Evolutionary conservation across 768 basidiomycete species (phyloP), one percentile per base, ranked within the genome.

Genomic region (Lactarius evosmus): DNA sequence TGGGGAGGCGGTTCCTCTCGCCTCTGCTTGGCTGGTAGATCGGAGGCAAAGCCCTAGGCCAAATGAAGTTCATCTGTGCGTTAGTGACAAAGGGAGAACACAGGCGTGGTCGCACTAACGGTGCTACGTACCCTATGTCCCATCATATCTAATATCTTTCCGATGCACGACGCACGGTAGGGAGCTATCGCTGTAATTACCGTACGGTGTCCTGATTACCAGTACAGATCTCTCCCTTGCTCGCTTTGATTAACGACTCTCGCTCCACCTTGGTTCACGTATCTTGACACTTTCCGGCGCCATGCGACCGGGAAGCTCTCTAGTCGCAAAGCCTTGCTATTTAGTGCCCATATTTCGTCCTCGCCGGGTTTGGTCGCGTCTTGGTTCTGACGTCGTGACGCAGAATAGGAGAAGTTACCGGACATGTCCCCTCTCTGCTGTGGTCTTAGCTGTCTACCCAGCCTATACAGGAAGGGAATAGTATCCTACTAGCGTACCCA

Each of bases 1-100:
- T 77, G 9, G 40, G 67, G 22, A 75, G 69, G 66, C 67, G 71
- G 65, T 46, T 75, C 27, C 55, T 70, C 25, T 44, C 58, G 36
- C 71, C 70, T 68, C 7, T 67, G 1, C 49, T 63, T 55, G 41
- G 62, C 14, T 34, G 36, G 56, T 64, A 64, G 33, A 50, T 19
- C 17, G 8, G 27, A 34, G 19, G 56, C 36, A 40, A 54, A 49
- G 14, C 7, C 19, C 19, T 17, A 3, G 32, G 32, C 25, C 14
- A 12, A 33, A 51, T 30, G 51, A 14, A 53, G 46, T 25, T 41
- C 40, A 8, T 33, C 25, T 17, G 19, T 32, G 9, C 1, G 4
- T 53, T 32, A 16, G 58, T 63, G 33, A 53, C 27, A 25, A 38
- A n/a, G 14, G 30, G 30, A 25, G 34, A 14, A 16, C n/a, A 30